Percentiles rank a stretch among this genome's conserved stretches.
Evolutionary conservation across 805 yeast species (phyloP).

Genomic region (Priceomyces carsonii): DNA sequence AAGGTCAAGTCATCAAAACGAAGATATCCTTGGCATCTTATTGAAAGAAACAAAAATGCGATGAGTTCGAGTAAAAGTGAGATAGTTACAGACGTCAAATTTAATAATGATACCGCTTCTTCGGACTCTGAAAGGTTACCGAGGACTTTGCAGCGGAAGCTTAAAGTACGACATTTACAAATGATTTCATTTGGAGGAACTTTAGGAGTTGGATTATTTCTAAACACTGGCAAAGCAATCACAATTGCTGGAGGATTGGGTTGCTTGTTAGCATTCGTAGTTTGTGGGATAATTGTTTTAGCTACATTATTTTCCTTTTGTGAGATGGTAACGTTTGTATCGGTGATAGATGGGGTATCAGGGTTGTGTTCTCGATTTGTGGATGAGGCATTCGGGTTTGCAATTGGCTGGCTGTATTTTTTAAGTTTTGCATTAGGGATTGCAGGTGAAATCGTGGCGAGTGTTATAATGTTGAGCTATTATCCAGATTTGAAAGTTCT

Average conservation of each 20-base stretch:
- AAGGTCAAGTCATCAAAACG: slow-evolving; percentile 5
- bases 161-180: slow-evolving; percentile 67
- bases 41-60: slow-evolving; percentile 5
- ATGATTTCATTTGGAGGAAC: slow-evolving; percentile 82
- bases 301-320: slow-evolving; percentile 75
- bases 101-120: slow-evolving; percentile 8
- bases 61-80: slow-evolving; percentile 5
- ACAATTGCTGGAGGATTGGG: slow-evolving; percentile 79
- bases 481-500: slow-evolving; percentile 58
- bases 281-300: slow-evolving; percentile 65
- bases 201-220: slow-evolving; percentile 71
- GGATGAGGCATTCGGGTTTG: slow-evolving; percentile 76
- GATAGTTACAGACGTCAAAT: slow-evolving; percentile 7
- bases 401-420: slow-evolving; percentile 75
- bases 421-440: slow-evolving; percentile 68
- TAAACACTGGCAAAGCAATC: slow-evolving; percentile 72
- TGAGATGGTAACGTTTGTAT: slow-evolving; percentile 78
- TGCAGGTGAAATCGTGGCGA: slow-evolving; percentile 81
- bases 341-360: slow-evolving; percentile 76
- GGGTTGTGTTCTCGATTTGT: slow-evolving; percentile 75
- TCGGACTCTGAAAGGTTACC: slow-evolving; percentile 5
- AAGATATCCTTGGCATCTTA: background rate
- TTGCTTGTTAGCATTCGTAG: slow-evolving; percentile 61
- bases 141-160: slow-evolving; percentile 50
- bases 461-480: slow-evolving; percentile 72